Conservation (phyloP, 176 grass and related monocot species). For the Lolium perenne region DNA sequence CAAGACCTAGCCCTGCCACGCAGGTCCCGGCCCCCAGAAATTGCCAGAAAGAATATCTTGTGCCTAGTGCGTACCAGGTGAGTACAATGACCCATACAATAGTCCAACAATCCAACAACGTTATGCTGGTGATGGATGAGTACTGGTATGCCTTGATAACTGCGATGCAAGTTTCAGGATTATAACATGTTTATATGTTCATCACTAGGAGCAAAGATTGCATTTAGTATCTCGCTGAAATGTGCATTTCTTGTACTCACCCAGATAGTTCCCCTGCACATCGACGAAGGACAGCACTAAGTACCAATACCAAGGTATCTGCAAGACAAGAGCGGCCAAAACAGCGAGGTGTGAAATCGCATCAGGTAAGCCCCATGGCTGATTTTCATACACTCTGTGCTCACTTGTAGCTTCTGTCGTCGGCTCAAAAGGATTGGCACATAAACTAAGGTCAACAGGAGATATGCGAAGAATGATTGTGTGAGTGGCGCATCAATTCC, state of each 20-base stretch:
- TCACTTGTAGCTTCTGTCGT: conserved; percentile 54
- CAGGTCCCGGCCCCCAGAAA: conserved; percentile 59
- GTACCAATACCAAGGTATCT: conserved; percentile 98
- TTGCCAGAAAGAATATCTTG: conserved; percentile 70
- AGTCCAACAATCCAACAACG: conserved; percentile 80
- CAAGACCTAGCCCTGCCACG: conserved; percentile 65
- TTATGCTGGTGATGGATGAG: conserved; percentile 79
- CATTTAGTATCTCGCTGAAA: background rate
- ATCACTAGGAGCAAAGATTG: background rate
- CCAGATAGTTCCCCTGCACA: conserved; percentile 79
- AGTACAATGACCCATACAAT: conserved; percentile 76
- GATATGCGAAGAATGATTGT: conserved; percentile 76
- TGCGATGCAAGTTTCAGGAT: conserved; percentile 39
- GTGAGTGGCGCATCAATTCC: conserved; percentile 77
- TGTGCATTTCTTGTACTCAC: conserved; percentile 47
- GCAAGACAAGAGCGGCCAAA: conserved; percentile 37
- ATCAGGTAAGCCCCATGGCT: conserved; percentile 1
- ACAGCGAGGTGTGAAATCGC: conserved; percentile 24
- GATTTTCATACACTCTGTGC: background rate
- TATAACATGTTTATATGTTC: background rate
- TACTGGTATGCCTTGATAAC: conserved; percentile 79
- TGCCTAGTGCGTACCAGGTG: conserved; percentile 70
- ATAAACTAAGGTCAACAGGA: conserved; percentile 68
- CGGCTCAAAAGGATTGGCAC: conserved; percentile 58
- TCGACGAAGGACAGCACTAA: conserved; percentile 70